Percentiles rank a stretch among this genome's conserved stretches.
Conservation (phyloP, 306 rosid genomes). For the Vigna trinervia region DNA sequence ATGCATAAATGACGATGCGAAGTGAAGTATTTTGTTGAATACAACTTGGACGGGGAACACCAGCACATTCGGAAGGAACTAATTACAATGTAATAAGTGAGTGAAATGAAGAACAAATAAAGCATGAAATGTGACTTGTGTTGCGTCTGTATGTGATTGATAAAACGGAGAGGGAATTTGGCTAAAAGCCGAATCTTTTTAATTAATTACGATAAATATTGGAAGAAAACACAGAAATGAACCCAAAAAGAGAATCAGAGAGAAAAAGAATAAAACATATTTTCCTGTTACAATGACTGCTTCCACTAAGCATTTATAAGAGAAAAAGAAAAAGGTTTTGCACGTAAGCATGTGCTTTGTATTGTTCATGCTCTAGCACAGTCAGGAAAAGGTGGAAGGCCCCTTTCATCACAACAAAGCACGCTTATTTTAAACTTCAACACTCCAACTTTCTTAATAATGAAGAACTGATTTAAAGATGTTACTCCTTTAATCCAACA, state of each 20-base stretch:
- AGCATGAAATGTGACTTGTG: slow-evolving; percentile 20
- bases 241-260: slow-evolving; percentile 40
- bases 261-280: slow-evolving; percentile 27
- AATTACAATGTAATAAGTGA: background rate
- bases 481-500: slow-evolving; percentile 28
- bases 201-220: background rate
- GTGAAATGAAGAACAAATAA: slow-evolving; percentile 25
- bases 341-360: slow-evolving; percentile 33
- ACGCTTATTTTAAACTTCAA: slow-evolving; percentile 28
- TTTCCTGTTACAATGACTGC: slow-evolving; percentile 30
- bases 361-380: slow-evolving; percentile 8
- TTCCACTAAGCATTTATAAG: slow-evolving; percentile 4
- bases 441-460: background rate
- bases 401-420: slow-evolving; percentile 34
- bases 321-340: slow-evolving; percentile 35
- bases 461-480: background rate
- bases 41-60: background rate
- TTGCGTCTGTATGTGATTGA: slow-evolving; percentile 7
- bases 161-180: slow-evolving; percentile 27
- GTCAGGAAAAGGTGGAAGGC: slow-evolving; percentile 29
- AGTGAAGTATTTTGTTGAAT: background rate
- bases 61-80: slow-evolving; percentile 25
- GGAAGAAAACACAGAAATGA: slow-evolving; percentile 35
- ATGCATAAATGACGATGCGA: background rate
- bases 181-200: slow-evolving; percentile 12